Evolutionary conservation across 2,329 filamentous ascomycete genomes (phyloP).

Genomic region (Colletotrichum sublineola): DNA sequence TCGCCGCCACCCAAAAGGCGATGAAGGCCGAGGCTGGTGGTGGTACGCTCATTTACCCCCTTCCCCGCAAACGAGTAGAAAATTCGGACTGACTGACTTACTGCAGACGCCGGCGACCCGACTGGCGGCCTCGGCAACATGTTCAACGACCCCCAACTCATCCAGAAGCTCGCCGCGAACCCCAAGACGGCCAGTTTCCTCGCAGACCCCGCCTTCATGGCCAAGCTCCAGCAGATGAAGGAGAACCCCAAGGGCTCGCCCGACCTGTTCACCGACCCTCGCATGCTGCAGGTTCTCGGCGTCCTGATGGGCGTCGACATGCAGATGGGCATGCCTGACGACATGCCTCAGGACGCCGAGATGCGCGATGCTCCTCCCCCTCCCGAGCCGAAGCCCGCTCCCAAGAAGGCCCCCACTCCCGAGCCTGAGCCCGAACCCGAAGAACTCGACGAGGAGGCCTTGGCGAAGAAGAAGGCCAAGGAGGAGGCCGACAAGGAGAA

Average conservation of each 20-base stretch:
- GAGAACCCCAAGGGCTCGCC: slow-evolving; percentile 84
- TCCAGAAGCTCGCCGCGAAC: slow-evolving; percentile 92
- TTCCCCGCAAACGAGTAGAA: background rate
- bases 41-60: slow-evolving; percentile 8
- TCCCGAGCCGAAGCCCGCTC: slow-evolving; percentile 57
- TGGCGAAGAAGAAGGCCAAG: slow-evolving; percentile 90
- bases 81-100: slow-evolving; percentile 32
- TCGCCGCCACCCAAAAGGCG: slow-evolving; percentile 87
- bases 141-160: slow-evolving; percentile 92
- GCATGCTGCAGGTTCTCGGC: slow-evolving; percentile 94
- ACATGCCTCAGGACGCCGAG: slow-evolving; percentile 73
- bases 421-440: slow-evolving; percentile 74
- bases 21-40: slow-evolving; percentile 79
- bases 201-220: slow-evolving; percentile 88
- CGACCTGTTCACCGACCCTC: slow-evolving; percentile 86
- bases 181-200: slow-evolving; percentile 91
- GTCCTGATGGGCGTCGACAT: slow-evolving; percentile 96
- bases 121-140: slow-evolving; percentile 86
- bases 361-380: slow-evolving; percentile 77
- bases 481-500: slow-evolving; percentile 95
- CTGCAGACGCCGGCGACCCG: slow-evolving; percentile 68
- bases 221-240: slow-evolving; percentile 85
- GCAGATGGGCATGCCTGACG: slow-evolving; percentile 61
- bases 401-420: slow-evolving; percentile 69
- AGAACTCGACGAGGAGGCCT: slow-evolving; percentile 83